Evolutionary conservation across 139 green algal genomes (phyloP).

Genomic region (Chlorella sp.): DNA sequence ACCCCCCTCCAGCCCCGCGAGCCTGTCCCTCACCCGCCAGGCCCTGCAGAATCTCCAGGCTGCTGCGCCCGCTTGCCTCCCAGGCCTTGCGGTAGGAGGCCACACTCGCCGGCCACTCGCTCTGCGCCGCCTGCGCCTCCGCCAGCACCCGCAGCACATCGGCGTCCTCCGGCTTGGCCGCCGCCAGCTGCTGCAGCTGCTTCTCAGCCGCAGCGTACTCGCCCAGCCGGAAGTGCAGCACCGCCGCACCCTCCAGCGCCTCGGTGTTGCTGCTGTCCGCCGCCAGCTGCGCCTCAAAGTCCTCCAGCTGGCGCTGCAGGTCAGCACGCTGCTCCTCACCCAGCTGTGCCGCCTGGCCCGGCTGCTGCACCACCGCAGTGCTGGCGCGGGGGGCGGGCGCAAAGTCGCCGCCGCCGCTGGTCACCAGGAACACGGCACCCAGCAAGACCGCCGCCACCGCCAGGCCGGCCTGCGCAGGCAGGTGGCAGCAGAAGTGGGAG

Average conservation of each 20-base stretch:
- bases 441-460: conserved; percentile 34
- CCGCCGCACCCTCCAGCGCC: conserved; percentile 43
- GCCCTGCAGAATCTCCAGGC: conserved; percentile 43
- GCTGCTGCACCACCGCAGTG: conserved; percentile 4
- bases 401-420: conserved; percentile 39
- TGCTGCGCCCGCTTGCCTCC: neutral
- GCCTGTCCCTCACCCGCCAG: conserved; percentile 23
- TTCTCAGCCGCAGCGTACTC: conserved; percentile 23
- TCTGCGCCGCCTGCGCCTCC: conserved; percentile 32
- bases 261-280: conserved; percentile 1
- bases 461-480: conserved; percentile 16
- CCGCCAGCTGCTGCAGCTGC: conserved; percentile 39
- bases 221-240: conserved; percentile 44
- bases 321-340: conserved; percentile 26
- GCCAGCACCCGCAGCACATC: conserved; percentile 53
- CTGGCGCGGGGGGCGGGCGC: neutral
- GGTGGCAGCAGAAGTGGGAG: neutral
- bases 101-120: conserved; percentile 27
- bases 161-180: conserved; percentile 21
- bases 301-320: conserved; percentile 36
- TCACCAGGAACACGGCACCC: conserved; percentile 41
- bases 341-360: neutral
- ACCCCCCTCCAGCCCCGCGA: neutral
- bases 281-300: conserved; percentile 16
- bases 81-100: conserved; percentile 45